phyloP scores from a whole-genome alignment of 805 yeast species.

The Candida ovalis region DNA sequence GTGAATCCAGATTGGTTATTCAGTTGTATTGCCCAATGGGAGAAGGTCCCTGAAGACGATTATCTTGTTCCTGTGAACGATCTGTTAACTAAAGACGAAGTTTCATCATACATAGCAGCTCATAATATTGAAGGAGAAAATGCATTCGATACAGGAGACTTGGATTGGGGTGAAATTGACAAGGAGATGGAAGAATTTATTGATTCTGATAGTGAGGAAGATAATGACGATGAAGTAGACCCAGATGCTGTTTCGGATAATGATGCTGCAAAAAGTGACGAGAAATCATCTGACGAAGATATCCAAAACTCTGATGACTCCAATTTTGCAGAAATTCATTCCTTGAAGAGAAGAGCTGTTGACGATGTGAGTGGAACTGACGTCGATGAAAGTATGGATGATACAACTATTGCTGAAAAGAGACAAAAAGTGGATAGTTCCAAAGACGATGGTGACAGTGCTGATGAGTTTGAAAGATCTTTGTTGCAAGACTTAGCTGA shows the following conservation, averaged over 20 bases:
- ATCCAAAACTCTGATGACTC: slow-evolving; percentile 6
- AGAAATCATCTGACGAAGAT: slow-evolving; percentile 19
- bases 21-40: slow-evolving; percentile 80
- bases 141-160: slow-evolving; percentile 37
- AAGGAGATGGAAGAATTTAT: slow-evolving; percentile 53
- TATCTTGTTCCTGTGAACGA: slow-evolving; percentile 52
- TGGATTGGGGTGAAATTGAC: slow-evolving; percentile 52
- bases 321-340: slow-evolving; percentile 12
- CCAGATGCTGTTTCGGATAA: slow-evolving; percentile 1
- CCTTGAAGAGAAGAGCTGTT: slow-evolving; percentile 16
- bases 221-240: slow-evolving; percentile 14
- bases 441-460: slow-evolving; percentile 28
- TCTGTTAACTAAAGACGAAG: slow-evolving; percentile 42
- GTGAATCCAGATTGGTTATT: slow-evolving; percentile 93
- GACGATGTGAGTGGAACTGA: slow-evolving; percentile 21
- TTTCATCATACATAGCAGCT: slow-evolving; percentile 37
- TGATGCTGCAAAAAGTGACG: slow-evolving; percentile 6
- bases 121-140: slow-evolving; percentile 38
- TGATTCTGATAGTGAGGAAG: slow-evolving; percentile 43
- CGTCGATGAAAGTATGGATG: slow-evolving; percentile 12
- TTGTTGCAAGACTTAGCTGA: slow-evolving; percentile 48
- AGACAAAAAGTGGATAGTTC: slow-evolving; percentile 17
- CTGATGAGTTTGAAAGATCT: slow-evolving; percentile 48
- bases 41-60: slow-evolving; percentile 56
- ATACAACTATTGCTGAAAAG: slow-evolving; percentile 16